These are phyloP conservation scores for Cucurbita pepo DNA, from an alignment of 306 rosid genomes.

Conservation along the genomic window DNA sequence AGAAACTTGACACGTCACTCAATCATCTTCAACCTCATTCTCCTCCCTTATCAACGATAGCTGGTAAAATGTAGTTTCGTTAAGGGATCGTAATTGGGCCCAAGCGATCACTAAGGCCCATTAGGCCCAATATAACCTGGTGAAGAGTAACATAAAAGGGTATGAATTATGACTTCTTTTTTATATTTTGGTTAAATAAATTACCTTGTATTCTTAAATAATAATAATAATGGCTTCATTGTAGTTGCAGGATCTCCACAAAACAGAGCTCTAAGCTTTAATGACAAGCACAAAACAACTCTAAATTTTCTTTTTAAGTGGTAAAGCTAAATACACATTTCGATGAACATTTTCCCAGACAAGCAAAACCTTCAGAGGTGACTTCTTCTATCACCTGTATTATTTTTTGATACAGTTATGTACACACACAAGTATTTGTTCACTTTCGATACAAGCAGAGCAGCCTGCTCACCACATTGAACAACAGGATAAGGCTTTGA, in stretches of 20 bases:
- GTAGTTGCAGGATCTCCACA: slow-evolving; percentile 91
- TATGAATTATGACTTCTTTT: no score
- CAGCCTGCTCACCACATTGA: background rate
- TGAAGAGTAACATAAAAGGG: background rate
- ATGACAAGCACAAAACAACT: background rate
- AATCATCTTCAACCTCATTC: background rate
- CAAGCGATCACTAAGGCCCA: background rate
- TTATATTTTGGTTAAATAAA: background rate
- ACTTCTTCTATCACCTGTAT: background rate
- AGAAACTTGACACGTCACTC: no score
- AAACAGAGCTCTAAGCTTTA: slow-evolving; percentile 68
- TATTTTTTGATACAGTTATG: background rate
- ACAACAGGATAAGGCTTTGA: background rate
- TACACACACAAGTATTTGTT: background rate
- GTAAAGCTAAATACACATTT: background rate
- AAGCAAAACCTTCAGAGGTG: background rate
- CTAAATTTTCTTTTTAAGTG: background rate
- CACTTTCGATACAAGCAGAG: background rate
- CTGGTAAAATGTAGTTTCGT: background rate
- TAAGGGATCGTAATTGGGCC: background rate
- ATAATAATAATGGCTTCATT: slow-evolving; percentile 26
- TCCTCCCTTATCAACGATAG: background rate
- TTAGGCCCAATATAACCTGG: background rate
- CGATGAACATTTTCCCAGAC: background rate
- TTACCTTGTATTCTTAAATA: no score